Base-by-base conservation (phyloP, 1,284 basidiomycete genomes). In the Heterobasidion occidentale region DNA sequence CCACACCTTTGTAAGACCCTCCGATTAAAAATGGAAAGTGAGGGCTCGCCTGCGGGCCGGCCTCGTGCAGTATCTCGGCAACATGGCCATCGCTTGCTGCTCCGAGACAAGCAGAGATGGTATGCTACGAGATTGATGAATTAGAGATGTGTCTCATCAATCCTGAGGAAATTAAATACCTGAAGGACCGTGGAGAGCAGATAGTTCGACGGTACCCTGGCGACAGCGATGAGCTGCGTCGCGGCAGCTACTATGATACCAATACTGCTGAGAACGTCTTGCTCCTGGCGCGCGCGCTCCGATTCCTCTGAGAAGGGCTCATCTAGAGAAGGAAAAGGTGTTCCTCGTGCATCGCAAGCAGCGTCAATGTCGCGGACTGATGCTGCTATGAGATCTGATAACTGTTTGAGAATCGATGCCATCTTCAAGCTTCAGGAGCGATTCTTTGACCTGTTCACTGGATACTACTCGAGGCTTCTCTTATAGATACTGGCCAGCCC, bases 231-330 rank as follows among this genome's bases (percentile, higher is more conserved):
- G 42, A 55, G 12, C 46, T 55, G 53, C 34, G 27, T n/a, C 14
- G 47, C 53, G 6, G 45, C 53, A 12, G 53, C 53, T 20, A 38
- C 36, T 7, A 55, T 48, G 44, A 49, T 15, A 36, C 17, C 12
- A 17, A 46, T 44, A 1, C 53, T 46, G 19, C 44, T 36, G 19
- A 46, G n/a, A 9, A 62, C 52, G 12, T 57, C 59, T 7, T 57
- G 59, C 6, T 36, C 36, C 51, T 57, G 58, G 34, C 59, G 59
- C 14, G 56, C 52, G n/a, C 36, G 54, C 57, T 64, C 63, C 2
- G 57, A 53, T 35, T 61, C 52, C 7, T 46, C 51, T 4, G 52
- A 56, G 52, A 59, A 58, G 3, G 60, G 59, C 38, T 58, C 55
- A 48, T 58, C 45, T 9, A 59, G 55, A 2, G 57, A 57, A 3